Base-by-base conservation (phyloP, 805 yeast species). In the Candida multigemmis region DNA sequence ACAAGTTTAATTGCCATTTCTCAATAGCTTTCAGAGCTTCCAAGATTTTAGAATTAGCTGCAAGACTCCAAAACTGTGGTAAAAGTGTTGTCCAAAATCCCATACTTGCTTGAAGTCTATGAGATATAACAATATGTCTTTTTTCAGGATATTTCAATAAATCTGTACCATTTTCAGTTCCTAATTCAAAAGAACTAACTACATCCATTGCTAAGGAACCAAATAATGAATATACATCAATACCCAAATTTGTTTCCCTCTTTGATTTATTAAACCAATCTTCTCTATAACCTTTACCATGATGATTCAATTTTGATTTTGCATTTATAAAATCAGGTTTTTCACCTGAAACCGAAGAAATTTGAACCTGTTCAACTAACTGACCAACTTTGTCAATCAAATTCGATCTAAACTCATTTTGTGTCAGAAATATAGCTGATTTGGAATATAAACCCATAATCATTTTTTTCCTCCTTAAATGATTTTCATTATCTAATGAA, bases 121-220 rank as follows among this genome's bases (percentile, higher is more conserved):
- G 58, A 22, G 71, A 59, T 14, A 71, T 51, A 6, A 60, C 41
- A 15, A 62, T 54, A 18, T 63, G 67, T 12, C 60, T 34, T 7
- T 56, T 47, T 13, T 44, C 46, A 3, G 63, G 60, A 27, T 61
- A 56, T 5, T 46, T 33, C 19, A 76, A 40, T 19, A 74, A 48
- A 19, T 68, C 47, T 1, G 71, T 54, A 11, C 74, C 65, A 29
- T 63, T 57, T 6, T 54, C 48, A 1, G 45, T 36, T 0, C 87
- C 87, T 32, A 75, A 60, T 30, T 73, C 72, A 41, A 76, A 74
- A 12, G 67, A 64, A 2, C 77, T 65, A 2, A 77, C 73, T 3
- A 73, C 77, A 40, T 78, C 86, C 74, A 79, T 70, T 4, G 87
- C 86, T 41, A 79, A 56, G 11, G 76, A 54, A n/a, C 74, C 75